Conservation (phyloP, 208 protist genomes). For the Leishmania amazonensis region DNA sequence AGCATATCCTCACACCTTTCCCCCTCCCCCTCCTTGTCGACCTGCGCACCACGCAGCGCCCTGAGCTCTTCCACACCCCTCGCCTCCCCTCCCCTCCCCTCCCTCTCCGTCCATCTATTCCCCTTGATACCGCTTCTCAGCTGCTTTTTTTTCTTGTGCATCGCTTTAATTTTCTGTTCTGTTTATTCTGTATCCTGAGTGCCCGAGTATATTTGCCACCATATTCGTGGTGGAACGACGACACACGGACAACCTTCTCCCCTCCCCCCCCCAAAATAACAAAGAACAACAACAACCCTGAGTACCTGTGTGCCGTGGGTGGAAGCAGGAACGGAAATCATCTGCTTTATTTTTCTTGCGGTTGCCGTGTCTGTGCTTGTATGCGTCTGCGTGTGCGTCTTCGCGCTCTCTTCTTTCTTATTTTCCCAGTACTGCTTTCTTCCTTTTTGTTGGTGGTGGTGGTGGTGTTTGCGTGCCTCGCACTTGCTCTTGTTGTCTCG, state of each 20-base stretch:
- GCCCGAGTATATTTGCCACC: neutral
- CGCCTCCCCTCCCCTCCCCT: neutral
- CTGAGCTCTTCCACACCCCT: neutral
- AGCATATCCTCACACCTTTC: neutral
- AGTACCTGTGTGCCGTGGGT: neutral
- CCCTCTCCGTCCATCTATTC: neutral
- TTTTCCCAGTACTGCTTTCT: neutral
- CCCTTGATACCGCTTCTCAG: neutral
- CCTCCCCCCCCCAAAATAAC: no score
- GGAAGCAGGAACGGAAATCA: neutral
- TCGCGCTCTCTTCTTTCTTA: neutral
- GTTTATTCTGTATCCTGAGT: neutral
- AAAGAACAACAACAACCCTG: neutral
- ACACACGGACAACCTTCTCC: no score
- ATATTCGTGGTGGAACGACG: neutral
- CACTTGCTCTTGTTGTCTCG: neutral
- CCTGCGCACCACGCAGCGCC: neutral
- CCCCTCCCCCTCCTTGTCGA: neutral
- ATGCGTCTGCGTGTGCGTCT: neutral
- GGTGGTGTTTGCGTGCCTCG: neutral
- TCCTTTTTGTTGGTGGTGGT: neutral
- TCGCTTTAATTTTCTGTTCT: neutral
- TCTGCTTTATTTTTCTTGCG: neutral
- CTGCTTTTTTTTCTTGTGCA: constrained; percentile 3
- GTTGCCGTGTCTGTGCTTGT: neutral